Evolutionary conservation across 2,329 filamentous ascomycete genomes (phyloP).

Genomic region (Calonectria multiphialidica): DNA sequence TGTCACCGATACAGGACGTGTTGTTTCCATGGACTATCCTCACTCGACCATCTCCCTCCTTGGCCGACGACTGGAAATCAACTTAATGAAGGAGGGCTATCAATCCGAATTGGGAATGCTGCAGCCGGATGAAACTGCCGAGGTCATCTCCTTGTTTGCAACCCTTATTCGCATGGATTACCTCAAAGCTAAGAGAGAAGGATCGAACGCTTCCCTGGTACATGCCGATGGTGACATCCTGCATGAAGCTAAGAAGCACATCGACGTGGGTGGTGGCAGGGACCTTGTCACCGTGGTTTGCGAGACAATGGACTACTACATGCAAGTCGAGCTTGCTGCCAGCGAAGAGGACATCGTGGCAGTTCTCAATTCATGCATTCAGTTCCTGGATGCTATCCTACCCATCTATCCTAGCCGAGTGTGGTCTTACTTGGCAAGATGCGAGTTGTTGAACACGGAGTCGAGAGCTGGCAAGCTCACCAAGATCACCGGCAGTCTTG

Average conservation of each 20-base stretch:
- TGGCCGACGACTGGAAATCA: slow-evolving; percentile 80
- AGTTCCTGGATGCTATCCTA: slow-evolving; percentile 82
- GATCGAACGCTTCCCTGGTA: slow-evolving; percentile 47
- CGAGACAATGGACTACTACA: slow-evolving; percentile 82
- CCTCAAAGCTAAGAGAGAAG: slow-evolving; percentile 49
- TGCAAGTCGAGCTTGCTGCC: slow-evolving; percentile 67
- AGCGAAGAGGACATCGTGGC: slow-evolving; percentile 75
- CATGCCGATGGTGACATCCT: slow-evolving; percentile 59
- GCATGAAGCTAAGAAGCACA: slow-evolving; percentile 66
- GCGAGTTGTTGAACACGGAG: slow-evolving; percentile 81
- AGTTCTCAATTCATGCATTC: slow-evolving; percentile 77
- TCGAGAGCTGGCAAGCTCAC: slow-evolving; percentile 82
- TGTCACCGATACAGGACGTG: slow-evolving; percentile 81
- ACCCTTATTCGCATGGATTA: slow-evolving; percentile 72
- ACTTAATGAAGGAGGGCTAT: slow-evolving; percentile 68
- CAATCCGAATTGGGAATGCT: slow-evolving; percentile 65
- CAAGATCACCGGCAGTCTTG: slow-evolving; percentile 83
- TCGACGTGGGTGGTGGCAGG: slow-evolving; percentile 62
- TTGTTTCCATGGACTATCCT: slow-evolving; percentile 80
- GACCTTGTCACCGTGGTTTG: slow-evolving; percentile 88
- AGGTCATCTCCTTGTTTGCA: slow-evolving; percentile 80
- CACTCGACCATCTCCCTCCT: slow-evolving; percentile 87
- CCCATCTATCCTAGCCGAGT: slow-evolving; percentile 83
- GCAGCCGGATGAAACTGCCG: slow-evolving; percentile 73
- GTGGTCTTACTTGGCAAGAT: slow-evolving; percentile 90